phyloP scores from a whole-genome alignment of 140 eudicot genomes.

The Flaveria floridana region DNA sequence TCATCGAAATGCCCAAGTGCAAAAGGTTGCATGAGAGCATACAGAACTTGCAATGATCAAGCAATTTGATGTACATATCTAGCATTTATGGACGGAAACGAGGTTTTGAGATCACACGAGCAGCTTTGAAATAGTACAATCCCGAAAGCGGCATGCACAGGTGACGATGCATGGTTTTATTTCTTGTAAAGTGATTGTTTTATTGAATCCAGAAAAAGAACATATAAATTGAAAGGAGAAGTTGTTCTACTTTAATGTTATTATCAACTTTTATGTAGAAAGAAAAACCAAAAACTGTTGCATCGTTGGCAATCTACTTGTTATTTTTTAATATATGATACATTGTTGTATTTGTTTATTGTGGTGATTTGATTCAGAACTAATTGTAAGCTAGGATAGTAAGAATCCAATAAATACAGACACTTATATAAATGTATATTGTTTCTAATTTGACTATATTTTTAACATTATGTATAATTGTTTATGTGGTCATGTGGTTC shows the following conservation, averaged over 20 bases:
- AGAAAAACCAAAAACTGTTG: neutral
- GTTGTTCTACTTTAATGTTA: conserved; percentile 6
- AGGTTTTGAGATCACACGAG: neutral
- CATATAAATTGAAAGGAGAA: neutral
- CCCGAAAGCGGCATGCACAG: conserved; percentile 11
- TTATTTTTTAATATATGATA: neutral
- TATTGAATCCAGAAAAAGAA: neutral
- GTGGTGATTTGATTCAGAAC: too few relatives aligned
- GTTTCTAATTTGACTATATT: too few relatives aligned
- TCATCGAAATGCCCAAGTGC: conserved; percentile 2
- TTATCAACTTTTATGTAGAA: conserved; percentile 9
- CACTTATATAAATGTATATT: too few relatives aligned
- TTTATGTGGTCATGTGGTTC: neutral
- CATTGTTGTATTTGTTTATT: neutral
- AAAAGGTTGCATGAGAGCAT: conserved; percentile 38
- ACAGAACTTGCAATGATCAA: conserved; percentile 33
- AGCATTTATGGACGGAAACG: neutral
- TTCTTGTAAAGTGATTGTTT: conserved; percentile 35
- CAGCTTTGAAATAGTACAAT: conserved; percentile 11
- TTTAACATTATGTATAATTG: neutral
- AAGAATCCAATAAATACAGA: too few relatives aligned
- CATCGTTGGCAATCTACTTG: neutral
- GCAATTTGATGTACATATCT: conserved; percentile 28
- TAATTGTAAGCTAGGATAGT: too few relatives aligned
- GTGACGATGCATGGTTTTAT: conserved; percentile 17